Percentiles rank a stretch among this genome's conserved stretches.
These are phyloP conservation scores for Chlamydomonas sphaeroides DNA, from an alignment of 139 green algal species.

Conservation along the genomic window DNA sequence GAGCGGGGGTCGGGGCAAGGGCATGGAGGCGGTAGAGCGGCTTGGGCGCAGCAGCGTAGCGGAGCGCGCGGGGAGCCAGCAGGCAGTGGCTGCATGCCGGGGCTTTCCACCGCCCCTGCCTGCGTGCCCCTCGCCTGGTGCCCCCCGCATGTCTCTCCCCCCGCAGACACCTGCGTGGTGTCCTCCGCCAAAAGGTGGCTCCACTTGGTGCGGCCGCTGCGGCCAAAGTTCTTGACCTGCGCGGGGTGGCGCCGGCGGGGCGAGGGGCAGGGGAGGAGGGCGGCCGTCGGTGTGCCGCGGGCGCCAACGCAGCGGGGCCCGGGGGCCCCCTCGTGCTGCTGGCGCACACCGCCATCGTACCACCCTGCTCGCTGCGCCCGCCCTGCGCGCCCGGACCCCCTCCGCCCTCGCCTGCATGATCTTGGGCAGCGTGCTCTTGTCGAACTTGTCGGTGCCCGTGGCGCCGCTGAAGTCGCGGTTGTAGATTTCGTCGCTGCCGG, in stretches of 20 bases:
- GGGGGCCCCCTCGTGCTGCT: too few relatives aligned
- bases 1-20: neutral
- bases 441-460: conserved; percentile 85
- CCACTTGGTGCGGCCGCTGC: conserved; percentile 91
- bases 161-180: conserved; percentile 66
- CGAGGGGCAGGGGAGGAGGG: neutral
- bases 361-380: too few relatives aligned
- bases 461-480: conserved; percentile 86
- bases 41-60: too few relatives aligned
- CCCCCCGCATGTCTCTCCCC: conserved; percentile 33
- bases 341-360: too few relatives aligned
- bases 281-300: neutral
- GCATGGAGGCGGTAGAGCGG: too few relatives aligned
- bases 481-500: conserved; percentile 73
- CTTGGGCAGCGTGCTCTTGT: conserved; percentile 91
- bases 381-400: too few relatives aligned
- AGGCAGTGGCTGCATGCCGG: too few relatives aligned
- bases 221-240: conserved; percentile 95
- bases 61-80: too few relatives aligned
- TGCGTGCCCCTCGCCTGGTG: neutral
- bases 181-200: conserved; percentile 91
- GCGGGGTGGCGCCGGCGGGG: neutral
- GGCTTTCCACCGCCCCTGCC: neutral
- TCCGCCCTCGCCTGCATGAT: conserved; percentile 84
- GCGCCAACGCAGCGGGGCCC: too few relatives aligned